Percentiles rank a stretch among this genome's conserved stretches.
Conservation (phyloP, 495 filamentous ascomycete species). For the Glonium stellatum region DNA sequence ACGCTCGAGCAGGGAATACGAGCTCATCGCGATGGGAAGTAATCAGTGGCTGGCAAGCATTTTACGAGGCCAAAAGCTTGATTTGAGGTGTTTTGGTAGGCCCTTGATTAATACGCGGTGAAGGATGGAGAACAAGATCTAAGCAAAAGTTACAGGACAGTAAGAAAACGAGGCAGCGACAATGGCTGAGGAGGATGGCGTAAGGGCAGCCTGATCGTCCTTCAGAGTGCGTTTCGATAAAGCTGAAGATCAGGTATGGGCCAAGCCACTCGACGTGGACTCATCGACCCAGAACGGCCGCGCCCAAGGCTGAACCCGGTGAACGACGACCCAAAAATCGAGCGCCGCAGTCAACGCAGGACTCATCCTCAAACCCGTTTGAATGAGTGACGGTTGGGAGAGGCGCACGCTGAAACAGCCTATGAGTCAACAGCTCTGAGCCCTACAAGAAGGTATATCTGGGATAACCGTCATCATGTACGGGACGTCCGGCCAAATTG, state of each 20-base stretch:
- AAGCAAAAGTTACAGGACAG: no score
- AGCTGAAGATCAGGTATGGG: neutral
- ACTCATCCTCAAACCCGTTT: neutral
- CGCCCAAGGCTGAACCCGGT: neutral
- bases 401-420: neutral
- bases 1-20: neutral
- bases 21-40: neutral
- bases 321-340: neutral
- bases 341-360: neutral
- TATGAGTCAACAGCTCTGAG: slow-evolving; percentile 1
- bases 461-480: neutral
- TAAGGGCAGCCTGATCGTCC: no score
- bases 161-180: no score
- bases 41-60: neutral
- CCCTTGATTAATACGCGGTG: neutral
- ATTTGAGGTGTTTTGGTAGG: slow-evolving; percentile 1
- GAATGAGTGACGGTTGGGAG: neutral
- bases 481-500: neutral
- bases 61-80: neutral
- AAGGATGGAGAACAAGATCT: neutral
- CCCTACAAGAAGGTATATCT: neutral
- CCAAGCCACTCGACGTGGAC: neutral
- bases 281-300: neutral
- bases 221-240: no score
- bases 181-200: no score